phyloP scores from a whole-genome alignment of 176 grass and related monocot genomes.

The Miscanthus lutarioriparius region DNA sequence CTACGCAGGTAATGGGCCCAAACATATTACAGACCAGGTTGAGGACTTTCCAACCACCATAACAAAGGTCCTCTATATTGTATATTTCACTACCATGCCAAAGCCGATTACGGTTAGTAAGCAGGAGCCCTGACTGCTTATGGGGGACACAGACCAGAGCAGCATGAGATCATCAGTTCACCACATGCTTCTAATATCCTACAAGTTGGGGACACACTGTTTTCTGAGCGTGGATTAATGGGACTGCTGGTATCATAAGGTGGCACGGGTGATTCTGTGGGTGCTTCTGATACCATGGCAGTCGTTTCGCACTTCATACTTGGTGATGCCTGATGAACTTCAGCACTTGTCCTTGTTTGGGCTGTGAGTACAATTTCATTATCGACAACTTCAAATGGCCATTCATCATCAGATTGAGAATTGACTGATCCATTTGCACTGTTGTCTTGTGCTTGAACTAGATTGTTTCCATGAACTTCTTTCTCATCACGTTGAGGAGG shows the following conservation, averaged over 20 bases:
- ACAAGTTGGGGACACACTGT: slow-evolving; percentile 24
- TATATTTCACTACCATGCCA: background rate
- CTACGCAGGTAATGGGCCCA: background rate
- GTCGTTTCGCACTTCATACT: background rate
- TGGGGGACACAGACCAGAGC: background rate
- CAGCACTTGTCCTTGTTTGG: background rate
- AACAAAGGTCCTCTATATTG: background rate
- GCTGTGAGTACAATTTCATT: slow-evolving; percentile 15
- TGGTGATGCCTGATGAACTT: background rate
- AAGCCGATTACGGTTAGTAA: background rate
- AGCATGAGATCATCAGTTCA: background rate
- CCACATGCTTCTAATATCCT: background rate
- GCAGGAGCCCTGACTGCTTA: background rate
- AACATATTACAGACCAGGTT: background rate
- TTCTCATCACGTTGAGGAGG: background rate
- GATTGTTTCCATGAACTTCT: background rate
- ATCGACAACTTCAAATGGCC: slow-evolving; percentile 25
- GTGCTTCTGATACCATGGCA: background rate
- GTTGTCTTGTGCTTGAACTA: background rate
- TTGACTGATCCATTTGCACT: background rate
- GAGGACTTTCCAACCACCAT: background rate
- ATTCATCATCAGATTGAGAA: slow-evolving; percentile 11
- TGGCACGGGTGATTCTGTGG: background rate
- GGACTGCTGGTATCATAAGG: background rate
- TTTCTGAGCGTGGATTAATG: background rate